A percentile compares a stretch with the other conserved stretches of the same genome.
Conservation (phyloP, 2,329 filamentous ascomycete species). For the Fusarium bulbicola region DNA sequence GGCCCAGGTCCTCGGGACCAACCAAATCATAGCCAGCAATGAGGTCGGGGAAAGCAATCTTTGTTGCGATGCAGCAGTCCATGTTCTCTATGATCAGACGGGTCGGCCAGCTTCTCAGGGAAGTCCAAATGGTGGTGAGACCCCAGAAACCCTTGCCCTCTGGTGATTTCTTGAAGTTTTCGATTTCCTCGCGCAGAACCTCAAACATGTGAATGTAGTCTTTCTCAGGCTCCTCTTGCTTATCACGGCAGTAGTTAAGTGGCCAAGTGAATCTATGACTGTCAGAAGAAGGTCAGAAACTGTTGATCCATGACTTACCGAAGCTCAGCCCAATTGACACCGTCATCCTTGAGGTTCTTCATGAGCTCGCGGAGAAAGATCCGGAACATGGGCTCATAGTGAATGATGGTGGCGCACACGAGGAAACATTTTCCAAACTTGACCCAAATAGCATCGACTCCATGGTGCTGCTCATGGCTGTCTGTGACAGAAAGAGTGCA, state of each 20-base stretch:
- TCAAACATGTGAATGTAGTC: constrained; percentile 76
- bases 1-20: constrained; percentile 83
- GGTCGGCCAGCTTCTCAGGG: constrained; percentile 70
- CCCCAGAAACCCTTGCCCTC: constrained; percentile 85
- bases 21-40: constrained; percentile 91
- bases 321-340: constrained; percentile 85
- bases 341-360: constrained; percentile 77
- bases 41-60: constrained; percentile 79
- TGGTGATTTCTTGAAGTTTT: constrained; percentile 75
- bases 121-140: constrained; percentile 84
- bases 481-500: constrained; percentile 78
- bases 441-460: constrained; percentile 83
- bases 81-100: constrained; percentile 79
- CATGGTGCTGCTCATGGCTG: constrained; percentile 81
- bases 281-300: constrained; percentile 4
- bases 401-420: constrained; percentile 77
- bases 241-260: constrained; percentile 73
- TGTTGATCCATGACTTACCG: constrained; percentile 49
- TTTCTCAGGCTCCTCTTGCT: constrained; percentile 70
- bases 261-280: constrained; percentile 71
- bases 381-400: constrained; percentile 91
- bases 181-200: constrained; percentile 80
- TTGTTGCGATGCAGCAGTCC: constrained; percentile 86
- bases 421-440: constrained; percentile 82
- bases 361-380: constrained; percentile 78